Conservation (phyloP, 495 filamentous ascomycete genomes). For the Chlorociboria aeruginascens region DNA sequence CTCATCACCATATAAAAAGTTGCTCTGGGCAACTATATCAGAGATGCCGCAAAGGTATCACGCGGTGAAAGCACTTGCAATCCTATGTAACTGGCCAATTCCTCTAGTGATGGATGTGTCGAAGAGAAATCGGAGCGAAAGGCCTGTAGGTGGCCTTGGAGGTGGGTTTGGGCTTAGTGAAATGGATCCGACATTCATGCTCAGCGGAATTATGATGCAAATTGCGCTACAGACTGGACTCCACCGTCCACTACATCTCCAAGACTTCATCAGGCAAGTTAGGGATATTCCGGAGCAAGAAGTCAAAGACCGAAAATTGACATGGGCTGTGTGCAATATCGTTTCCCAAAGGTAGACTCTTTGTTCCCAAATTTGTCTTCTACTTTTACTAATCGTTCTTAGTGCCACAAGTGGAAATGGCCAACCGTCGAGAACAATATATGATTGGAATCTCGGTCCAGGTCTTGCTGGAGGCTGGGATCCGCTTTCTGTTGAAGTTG, state of each 20-base stretch:
- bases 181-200: conserved; percentile 82
- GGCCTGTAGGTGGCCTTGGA: too few relatives aligned
- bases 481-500: conserved; percentile 45
- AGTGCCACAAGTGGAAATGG: conserved; percentile 46
- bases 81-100: conserved; percentile 81
- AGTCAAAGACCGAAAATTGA: conserved; percentile 74
- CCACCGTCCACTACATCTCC: conserved; percentile 65
- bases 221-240: conserved; percentile 75
- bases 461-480: conserved; percentile 49
- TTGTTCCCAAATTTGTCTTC: background rate
- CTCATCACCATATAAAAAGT: conserved; percentile 48
- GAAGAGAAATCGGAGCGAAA: too few relatives aligned
- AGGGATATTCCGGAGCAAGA: conserved; percentile 60
- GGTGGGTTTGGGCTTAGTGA: too few relatives aligned
- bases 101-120: conserved; percentile 63
- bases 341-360: conserved; percentile 78
- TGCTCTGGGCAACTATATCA: conserved; percentile 69
- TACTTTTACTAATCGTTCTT: too few relatives aligned
- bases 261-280: background rate
- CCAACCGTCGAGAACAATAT: conserved; percentile 71
- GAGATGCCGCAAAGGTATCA: conserved; percentile 74
- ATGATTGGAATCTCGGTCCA: conserved; percentile 65
- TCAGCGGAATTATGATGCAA: conserved; percentile 82
- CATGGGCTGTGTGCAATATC: conserved; percentile 83
- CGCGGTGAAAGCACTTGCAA: conserved; percentile 73